Conservation (phyloP, 495 filamentous ascomycete species). For the Schizothecium vesticola region DNA sequence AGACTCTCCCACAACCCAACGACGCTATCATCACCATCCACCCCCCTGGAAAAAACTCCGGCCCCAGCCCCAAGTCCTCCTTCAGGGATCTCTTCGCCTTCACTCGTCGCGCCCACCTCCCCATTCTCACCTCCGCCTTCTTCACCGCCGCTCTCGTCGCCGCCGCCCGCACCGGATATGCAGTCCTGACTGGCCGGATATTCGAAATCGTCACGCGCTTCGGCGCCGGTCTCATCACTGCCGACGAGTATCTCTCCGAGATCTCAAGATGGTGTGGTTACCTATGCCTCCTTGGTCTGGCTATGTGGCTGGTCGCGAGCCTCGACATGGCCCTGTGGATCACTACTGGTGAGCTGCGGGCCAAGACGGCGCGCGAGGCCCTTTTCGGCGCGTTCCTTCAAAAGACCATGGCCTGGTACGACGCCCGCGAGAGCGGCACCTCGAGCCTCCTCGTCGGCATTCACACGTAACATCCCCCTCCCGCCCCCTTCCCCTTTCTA, state of each 20-base stretch:
- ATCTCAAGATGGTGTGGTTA: slow-evolving; percentile 53
- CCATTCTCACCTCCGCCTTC: slow-evolving; percentile 43
- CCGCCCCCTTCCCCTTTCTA: not conserved
- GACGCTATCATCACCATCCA: not conserved
- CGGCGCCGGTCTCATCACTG: slow-evolving; percentile 49
- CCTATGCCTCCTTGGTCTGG: slow-evolving; percentile 55
- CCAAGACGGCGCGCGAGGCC: slow-evolving; percentile 52
- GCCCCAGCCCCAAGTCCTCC: slow-evolving; percentile 18
- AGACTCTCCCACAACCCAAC: not conserved
- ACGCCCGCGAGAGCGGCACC: slow-evolving; percentile 64
- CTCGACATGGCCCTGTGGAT: slow-evolving; percentile 65
- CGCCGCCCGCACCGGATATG: slow-evolving; percentile 55
- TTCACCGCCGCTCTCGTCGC: slow-evolving; percentile 57
- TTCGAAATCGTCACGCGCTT: slow-evolving; percentile 68
- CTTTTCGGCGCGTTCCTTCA: slow-evolving; percentile 63
- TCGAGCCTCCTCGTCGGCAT: slow-evolving; percentile 63
- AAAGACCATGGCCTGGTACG: slow-evolving; percentile 81
- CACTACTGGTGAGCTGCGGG: slow-evolving; percentile 75
- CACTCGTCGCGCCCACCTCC: slow-evolving; percentile 57
- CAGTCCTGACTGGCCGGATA: slow-evolving; percentile 68
- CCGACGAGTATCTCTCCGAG: slow-evolving; percentile 47
- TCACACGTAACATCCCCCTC: slow-evolving; percentile 60
- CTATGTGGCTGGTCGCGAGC: slow-evolving; percentile 59
- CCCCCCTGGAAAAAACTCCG: not conserved
- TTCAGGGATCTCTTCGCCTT: slow-evolving; percentile 62